Base-by-base conservation (phyloP, 345 rosid species). In the Citrus australasica region DNA sequence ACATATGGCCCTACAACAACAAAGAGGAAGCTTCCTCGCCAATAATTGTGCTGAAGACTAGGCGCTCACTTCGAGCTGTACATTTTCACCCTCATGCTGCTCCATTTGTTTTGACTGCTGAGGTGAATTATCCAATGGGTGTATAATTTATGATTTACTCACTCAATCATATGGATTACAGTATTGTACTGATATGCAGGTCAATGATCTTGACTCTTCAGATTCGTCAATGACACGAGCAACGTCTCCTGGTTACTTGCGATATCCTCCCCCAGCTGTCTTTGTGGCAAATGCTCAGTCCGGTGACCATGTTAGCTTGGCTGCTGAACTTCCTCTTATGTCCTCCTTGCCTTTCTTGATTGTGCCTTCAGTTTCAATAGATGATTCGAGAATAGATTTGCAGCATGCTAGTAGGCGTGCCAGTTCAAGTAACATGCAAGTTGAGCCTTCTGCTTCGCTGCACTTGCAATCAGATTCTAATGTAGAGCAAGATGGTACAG, bases 31-130 rank as follows among this genome's bases (percentile, higher is more conserved):
- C 83, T 22, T 82, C 93, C 46, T 83, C 91, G 17, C 97, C 97
- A 53, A 73, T 81, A 65, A 83, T 89, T 83, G 91, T 90, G 69
- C 82, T 92, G 85, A 92, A 83, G 85, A 92, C 97, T 22, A 85
- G 90, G 79, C 94, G 93, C 46, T 92, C 97, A 76, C 89, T 92
- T 73, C 87, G 94, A 79, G 97, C 97, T 73, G 97, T 91, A 81
- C 94, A 92, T 83, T 91, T 91, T 82, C 94, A 92, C 76, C 97
- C 97, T 22, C 94, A 86, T 77, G 92, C 85, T 74, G 90, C 89
- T 74, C 94, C 94, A 58, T 89, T 92, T 83, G 94, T 92, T 76
- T 86, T 92, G 89, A 92, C 94, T 53, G 92, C 94, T 67, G 97
- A 92, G 97, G 97, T 92, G 84, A 89, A 81, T 81, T 79, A 24